Conservation (phyloP, 192 early-diverging fungal genomes). For the Umbelopsis sp. region DNA sequence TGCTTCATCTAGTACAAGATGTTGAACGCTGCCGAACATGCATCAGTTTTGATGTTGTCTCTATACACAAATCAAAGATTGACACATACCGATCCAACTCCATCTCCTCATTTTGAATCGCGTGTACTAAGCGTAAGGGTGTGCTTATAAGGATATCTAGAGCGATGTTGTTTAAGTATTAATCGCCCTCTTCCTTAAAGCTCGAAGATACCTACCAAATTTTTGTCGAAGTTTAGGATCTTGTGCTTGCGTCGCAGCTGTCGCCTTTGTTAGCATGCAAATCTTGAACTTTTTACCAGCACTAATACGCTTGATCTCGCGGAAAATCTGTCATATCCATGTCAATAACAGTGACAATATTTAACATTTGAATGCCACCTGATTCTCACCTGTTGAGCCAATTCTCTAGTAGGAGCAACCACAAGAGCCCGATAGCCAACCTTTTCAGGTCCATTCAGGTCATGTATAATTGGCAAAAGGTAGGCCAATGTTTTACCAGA, state of each 20-base stretch:
- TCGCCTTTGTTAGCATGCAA: slow-evolving; percentile 85
- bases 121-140: slow-evolving; percentile 88
- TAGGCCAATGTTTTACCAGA: slow-evolving; percentile 98
- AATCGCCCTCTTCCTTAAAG: neutral
- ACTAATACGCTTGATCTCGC: slow-evolving; percentile 77
- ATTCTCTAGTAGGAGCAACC: slow-evolving; percentile 93
- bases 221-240: slow-evolving; percentile 67
- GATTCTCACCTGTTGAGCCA: slow-evolving; percentile 72
- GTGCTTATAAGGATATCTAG: slow-evolving; percentile 94
- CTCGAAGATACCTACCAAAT: slow-evolving; percentile 44
- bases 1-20: slow-evolving; percentile 83
- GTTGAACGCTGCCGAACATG: slow-evolving; percentile 53
- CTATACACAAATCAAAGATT: neutral
- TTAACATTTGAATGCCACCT: neutral
- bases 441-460: slow-evolving; percentile 78
- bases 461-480: slow-evolving; percentile 87
- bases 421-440: slow-evolving; percentile 87
- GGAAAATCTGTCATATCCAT: slow-evolving; percentile 68
- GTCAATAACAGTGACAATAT: neutral
- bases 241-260: slow-evolving; percentile 66
- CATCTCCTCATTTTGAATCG: slow-evolving; percentile 77
- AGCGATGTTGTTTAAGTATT: neutral
- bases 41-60: too few relatives aligned
- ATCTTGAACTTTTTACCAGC: slow-evolving; percentile 78
- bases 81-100: slow-evolving; percentile 66